A percentile compares a stretch with the other conserved stretches of the same genome.
Conservation (phyloP, 2,329 filamentous ascomycete genomes). For the Exophiala xenobiotica region DNA sequence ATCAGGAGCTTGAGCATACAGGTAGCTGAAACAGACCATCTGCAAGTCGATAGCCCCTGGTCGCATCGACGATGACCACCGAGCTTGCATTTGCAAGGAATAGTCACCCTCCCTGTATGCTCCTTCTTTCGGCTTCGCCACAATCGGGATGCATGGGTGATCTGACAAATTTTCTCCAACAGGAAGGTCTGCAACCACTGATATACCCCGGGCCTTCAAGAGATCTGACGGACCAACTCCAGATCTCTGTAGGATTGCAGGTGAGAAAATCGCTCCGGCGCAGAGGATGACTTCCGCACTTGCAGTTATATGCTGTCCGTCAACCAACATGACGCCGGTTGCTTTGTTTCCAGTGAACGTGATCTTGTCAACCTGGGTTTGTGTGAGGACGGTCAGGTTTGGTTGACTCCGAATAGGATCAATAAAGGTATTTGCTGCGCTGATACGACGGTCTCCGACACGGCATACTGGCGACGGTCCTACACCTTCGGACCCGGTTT, state of each 20-base stretch:
- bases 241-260: constrained; percentile 26
- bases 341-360: neutral
- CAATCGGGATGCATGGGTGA: constrained; percentile 26
- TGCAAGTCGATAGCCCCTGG: constrained; percentile 22
- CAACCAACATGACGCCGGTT: neutral
- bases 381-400: constrained; percentile 19
- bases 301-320: constrained; percentile 4
- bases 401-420: constrained; percentile 14
- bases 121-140: constrained; percentile 22
- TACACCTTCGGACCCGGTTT: constrained; percentile 21
- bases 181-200: constrained; percentile 17
- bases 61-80: constrained; percentile 22
- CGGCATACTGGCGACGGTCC: constrained; percentile 23
- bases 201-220: constrained; percentile 10
- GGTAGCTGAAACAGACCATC: constrained; percentile 25
- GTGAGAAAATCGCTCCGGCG: constrained; percentile 23
- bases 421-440: constrained; percentile 24
- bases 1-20: constrained; percentile 7
- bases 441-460: constrained; percentile 17
- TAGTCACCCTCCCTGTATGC: constrained; percentile 22
- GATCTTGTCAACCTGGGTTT: constrained; percentile 4
- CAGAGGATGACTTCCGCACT: constrained; percentile 23
- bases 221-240: constrained; percentile 21
- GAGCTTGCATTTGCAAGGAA: constrained; percentile 25
- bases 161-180: constrained; percentile 24